These are phyloP conservation scores for Flammula alnicola DNA, from an alignment of 1,284 basidiomycete species.

Conservation along the genomic window DNA sequence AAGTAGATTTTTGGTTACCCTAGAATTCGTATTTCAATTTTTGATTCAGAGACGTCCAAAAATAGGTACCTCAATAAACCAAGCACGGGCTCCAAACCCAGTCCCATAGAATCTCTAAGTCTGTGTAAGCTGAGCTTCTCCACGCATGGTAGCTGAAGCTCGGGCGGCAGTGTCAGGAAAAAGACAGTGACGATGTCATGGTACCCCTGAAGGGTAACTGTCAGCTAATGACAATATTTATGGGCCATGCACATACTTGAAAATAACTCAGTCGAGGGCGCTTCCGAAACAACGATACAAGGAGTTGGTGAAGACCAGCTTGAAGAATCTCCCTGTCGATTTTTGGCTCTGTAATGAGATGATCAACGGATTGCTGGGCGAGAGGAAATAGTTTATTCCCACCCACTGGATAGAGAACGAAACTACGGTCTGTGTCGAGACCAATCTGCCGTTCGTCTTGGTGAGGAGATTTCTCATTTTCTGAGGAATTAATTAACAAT, in stretches of 20 bases:
- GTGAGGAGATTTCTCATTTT: slow-evolving; percentile 47
- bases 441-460: slow-evolving; percentile 84
- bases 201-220: slow-evolving; percentile 64
- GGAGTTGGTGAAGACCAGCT: slow-evolving; percentile 71
- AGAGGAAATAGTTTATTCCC: slow-evolving; percentile 39
- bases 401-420: slow-evolving; percentile 89
- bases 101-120: slow-evolving; percentile 89
- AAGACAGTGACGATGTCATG: slow-evolving; percentile 92
- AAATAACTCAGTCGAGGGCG: slow-evolving; percentile 83
- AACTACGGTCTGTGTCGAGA: slow-evolving; percentile 87
- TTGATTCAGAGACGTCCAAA: slow-evolving; percentile 5
- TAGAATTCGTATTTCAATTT: slow-evolving; percentile 32
- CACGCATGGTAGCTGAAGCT: slow-evolving; percentile 59
- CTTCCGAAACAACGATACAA: slow-evolving; percentile 76
- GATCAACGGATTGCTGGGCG: slow-evolving; percentile 6
- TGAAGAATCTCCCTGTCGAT: slow-evolving; percentile 57
- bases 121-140: slow-evolving; percentile 83
- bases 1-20: slow-evolving; percentile 73
- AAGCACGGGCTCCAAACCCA: slow-evolving; percentile 82
- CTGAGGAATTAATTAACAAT: slow-evolving; percentile 2
- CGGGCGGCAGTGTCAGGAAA: slow-evolving; percentile 76
- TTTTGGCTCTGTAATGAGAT: slow-evolving; percentile 27
- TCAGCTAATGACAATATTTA: neutral
- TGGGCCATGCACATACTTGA: slow-evolving; percentile 57
- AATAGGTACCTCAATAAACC: slow-evolving; percentile 72